phyloP scores from a whole-genome alignment of 2,329 filamentous ascomycete genomes.

The Paracoccidioides brasiliensis region DNA sequence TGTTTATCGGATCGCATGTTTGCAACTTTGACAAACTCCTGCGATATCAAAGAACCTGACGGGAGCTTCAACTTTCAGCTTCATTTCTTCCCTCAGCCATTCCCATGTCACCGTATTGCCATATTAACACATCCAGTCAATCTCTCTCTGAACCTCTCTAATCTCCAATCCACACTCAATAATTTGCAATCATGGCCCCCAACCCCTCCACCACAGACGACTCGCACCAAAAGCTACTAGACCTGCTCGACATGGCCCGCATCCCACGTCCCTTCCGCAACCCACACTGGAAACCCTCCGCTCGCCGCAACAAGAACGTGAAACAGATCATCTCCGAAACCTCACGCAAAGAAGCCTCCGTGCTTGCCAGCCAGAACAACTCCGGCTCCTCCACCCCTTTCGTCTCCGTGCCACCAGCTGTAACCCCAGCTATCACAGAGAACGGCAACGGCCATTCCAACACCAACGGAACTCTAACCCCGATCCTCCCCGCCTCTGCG shows the following conservation, averaged over 20 bases:
- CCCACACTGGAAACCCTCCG: slow-evolving; percentile 76
- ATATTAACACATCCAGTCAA: neutral
- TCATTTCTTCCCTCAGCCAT: neutral
- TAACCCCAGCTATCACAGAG: slow-evolving; percentile 9
- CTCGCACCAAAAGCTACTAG: slow-evolving; percentile 73
- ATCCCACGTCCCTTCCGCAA: slow-evolving; percentile 85
- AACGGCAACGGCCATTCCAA: neutral
- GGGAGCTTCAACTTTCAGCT: neutral
- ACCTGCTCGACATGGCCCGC: slow-evolving; percentile 80
- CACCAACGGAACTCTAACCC: slow-evolving; percentile 32
- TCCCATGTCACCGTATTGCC: neutral
- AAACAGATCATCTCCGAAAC: slow-evolving; percentile 91
- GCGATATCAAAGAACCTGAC: neutral
- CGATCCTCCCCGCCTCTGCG: slow-evolving; percentile 35
- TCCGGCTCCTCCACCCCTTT: slow-evolving; percentile 64
- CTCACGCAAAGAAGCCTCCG: slow-evolving; percentile 76
- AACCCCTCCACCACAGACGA: slow-evolving; percentile 62
- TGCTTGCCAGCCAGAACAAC: slow-evolving; percentile 68
- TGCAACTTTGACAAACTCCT: slow-evolving; percentile 1
- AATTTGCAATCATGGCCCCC: slow-evolving; percentile 38
- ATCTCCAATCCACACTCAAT: neutral
- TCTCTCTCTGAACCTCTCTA: neutral
- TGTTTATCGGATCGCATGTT: neutral
- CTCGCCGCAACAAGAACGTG: slow-evolving; percentile 96
- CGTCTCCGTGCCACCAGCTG: slow-evolving; percentile 27